Evolutionary conservation across 768 basidiomycete genomes (phyloP).

Genomic region (Ephemerocybe angulata): DNA sequence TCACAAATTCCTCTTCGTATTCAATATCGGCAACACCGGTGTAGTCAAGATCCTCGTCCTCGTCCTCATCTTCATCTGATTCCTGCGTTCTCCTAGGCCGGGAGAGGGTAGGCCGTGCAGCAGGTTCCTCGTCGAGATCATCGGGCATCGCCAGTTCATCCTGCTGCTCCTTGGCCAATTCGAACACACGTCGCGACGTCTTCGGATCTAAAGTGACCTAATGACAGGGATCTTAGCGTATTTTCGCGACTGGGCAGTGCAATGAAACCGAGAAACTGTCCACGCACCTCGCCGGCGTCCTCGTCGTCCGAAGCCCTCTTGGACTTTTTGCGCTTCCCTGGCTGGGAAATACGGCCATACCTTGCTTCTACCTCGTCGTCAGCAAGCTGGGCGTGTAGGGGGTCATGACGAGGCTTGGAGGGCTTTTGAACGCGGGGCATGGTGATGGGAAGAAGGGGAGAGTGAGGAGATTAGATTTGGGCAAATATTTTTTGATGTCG

Average conservation of each 20-base stretch:
- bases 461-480: conserved; percentile 11
- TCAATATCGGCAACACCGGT: conserved; percentile 51
- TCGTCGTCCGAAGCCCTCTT: conserved; percentile 53
- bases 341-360: conserved; percentile 74
- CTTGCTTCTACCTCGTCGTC: conserved; percentile 74
- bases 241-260: conserved; percentile 11
- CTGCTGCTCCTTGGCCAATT: conserved; percentile 90
- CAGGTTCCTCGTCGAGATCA: conserved; percentile 38
- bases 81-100: conserved; percentile 29
- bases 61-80: conserved; percentile 49
- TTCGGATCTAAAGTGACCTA: conserved; percentile 76
- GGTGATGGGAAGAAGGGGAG: conserved; percentile 6
- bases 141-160: conserved; percentile 73
- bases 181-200: conserved; percentile 83
- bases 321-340: conserved; percentile 70
- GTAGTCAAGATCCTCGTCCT: conserved; percentile 49
- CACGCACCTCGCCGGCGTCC: conserved; percentile 47
- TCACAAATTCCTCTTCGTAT: conserved; percentile 53
- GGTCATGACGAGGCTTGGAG: conserved; percentile 73
- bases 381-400: conserved; percentile 78
- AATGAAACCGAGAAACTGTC: too few relatives aligned
- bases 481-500: conserved; percentile 17
- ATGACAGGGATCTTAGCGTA: conserved; percentile 10
- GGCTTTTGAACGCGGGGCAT: conserved; percentile 68
- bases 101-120: conserved; percentile 30